A percentile compares a stretch with the other conserved stretches of the same genome.
Evolutionary conservation across 139 green algal species (phyloP).

Genomic region (Chlamydomonas applanata): DNA sequence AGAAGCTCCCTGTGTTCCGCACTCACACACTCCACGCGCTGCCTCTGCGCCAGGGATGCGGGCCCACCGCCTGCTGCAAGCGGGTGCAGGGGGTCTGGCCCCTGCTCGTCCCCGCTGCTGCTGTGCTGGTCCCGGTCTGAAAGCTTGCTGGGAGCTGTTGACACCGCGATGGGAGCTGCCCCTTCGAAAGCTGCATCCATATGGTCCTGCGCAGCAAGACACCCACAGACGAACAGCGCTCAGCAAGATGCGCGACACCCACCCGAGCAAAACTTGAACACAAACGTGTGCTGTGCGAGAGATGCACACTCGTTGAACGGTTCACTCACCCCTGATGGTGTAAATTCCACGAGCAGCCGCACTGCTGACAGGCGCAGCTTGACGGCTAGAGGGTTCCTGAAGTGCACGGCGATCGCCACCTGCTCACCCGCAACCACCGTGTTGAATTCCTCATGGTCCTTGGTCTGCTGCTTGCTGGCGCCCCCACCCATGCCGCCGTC

Average conservation of each 20-base stretch:
- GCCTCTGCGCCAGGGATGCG: not conserved
- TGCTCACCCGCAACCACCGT: conserved; percentile 64
- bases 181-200: not conserved
- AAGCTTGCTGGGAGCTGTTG: not conserved
- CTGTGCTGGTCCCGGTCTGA: not conserved
- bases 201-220: not conserved
- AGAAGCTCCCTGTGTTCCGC: not conserved
- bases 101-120: not conserved
- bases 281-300: too few relatives aligned
- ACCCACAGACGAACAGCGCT: too few relatives aligned
- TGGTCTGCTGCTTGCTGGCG: conserved; percentile 17
- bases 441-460: conserved; percentile 42
- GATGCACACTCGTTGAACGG: too few relatives aligned
- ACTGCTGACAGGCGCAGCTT: conserved; percentile 56
- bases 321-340: conserved; percentile 3
- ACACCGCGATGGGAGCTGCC: not conserved
- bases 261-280: too few relatives aligned
- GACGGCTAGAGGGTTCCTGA: conserved; percentile 77
- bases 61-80: not conserved
- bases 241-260: too few relatives aligned
- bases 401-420: conserved; percentile 66
- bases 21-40: not conserved
- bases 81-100: not conserved
- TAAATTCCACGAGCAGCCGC: conserved; percentile 64
- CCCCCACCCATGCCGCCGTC: conserved; percentile 23